phyloP scores from a whole-genome alignment of 768 basidiomycete genomes.

The Amanita pseudoporphyria region DNA sequence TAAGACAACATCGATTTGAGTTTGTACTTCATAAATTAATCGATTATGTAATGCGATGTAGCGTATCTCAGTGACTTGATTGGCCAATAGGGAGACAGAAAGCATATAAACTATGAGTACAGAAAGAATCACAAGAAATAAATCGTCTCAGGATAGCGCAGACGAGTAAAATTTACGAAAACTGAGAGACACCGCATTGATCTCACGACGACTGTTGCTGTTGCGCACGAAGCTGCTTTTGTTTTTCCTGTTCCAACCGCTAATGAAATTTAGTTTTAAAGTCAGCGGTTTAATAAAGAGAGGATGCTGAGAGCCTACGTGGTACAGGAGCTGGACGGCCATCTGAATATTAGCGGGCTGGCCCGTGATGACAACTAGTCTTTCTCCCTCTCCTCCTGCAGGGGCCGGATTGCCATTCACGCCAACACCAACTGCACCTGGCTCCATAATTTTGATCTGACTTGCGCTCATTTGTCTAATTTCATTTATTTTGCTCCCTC shows the following conservation, averaged over 20 bases:
- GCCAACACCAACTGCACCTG: constrained; percentile 67
- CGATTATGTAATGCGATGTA: constrained; percentile 1
- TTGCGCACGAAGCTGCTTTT: constrained; percentile 58
- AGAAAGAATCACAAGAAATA: constrained; percentile 13
- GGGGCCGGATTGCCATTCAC: constrained; percentile 62
- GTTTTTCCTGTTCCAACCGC: constrained; percentile 86
- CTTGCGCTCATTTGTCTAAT: constrained; percentile 93
- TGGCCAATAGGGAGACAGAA: constrained; percentile 5
- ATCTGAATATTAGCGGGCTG: constrained; percentile 91
- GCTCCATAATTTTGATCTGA: constrained; percentile 98
- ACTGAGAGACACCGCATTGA: background rate
- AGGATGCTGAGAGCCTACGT: constrained; percentile 36
- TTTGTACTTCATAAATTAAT: background rate
- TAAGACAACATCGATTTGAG: no score
- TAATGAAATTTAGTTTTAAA: constrained; percentile 20
- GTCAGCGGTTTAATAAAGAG: background rate
- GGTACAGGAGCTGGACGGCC: constrained; percentile 87
- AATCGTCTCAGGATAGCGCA: constrained; percentile 9
- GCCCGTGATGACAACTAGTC: constrained; percentile 96
- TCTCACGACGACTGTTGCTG: constrained; percentile 10
- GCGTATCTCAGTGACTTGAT: background rate
- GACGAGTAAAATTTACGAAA: background rate
- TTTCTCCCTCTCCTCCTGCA: constrained; percentile 74
- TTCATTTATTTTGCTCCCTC: constrained; percentile 97
- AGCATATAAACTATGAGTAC: constrained; percentile 16